Conservation (phyloP, 495 filamentous ascomycete genomes). For the Tuber magnatum region DNA sequence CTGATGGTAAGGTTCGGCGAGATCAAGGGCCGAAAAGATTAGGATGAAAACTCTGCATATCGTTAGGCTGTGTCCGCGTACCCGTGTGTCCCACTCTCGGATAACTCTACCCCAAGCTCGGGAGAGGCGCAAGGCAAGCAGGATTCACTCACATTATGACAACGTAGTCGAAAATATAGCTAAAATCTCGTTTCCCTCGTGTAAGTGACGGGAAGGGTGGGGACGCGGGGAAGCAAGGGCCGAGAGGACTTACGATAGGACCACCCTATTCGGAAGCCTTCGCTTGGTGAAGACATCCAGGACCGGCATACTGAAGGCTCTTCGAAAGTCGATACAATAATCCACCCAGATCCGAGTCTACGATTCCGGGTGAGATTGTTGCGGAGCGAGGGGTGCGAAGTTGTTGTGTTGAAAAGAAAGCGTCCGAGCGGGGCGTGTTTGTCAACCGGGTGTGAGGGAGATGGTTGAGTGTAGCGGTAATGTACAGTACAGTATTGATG, state of each 20-base stretch:
- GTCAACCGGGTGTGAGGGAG: not conserved
- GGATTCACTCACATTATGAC: slow-evolving; percentile 53
- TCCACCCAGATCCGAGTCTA: not conserved
- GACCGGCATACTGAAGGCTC: slow-evolving; percentile 18
- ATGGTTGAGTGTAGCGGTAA: not conserved
- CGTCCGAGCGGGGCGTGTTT: not conserved
- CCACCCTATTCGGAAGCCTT: slow-evolving; percentile 22
- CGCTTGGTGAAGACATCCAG: slow-evolving; percentile 11
- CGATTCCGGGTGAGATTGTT: not conserved
- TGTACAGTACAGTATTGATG: no score
- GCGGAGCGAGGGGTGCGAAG: not conserved
- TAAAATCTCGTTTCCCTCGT: slow-evolving; percentile 30
- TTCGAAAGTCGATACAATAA: not conserved
- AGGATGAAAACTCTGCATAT: slow-evolving; percentile 46
- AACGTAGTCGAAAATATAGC: slow-evolving; percentile 63
- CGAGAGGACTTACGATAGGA: slow-evolving; percentile 27
- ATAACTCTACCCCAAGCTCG: slow-evolving; percentile 21
- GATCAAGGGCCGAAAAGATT: slow-evolving; percentile 52
- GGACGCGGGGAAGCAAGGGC: not conserved
- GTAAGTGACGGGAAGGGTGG: slow-evolving; percentile 10
- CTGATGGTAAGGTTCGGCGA: slow-evolving; percentile 54
- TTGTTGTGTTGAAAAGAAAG: not conserved
- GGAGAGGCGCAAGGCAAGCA: slow-evolving; percentile 23
- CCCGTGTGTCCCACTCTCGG: slow-evolving; percentile 45
- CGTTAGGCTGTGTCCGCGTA: slow-evolving; percentile 47